Conservation (phyloP, 1,284 basidiomycete species). For the Tilletia horrida region DNA sequence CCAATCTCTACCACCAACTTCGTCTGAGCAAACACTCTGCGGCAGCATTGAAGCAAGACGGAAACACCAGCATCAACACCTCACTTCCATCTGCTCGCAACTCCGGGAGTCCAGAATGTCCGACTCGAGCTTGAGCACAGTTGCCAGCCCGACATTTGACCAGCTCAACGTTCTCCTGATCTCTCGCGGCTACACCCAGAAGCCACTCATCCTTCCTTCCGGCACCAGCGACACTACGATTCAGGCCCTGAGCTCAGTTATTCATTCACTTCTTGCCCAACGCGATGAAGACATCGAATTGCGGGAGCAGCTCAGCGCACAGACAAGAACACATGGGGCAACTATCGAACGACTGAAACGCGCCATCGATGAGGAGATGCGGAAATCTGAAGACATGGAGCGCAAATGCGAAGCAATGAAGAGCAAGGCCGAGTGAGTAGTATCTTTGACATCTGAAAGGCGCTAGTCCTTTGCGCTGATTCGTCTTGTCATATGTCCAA, state of each 20-base stretch:
- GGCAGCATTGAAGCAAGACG: not conserved
- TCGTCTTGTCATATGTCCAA: not conserved
- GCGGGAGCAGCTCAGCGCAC: conserved; percentile 24
- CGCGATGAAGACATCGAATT: conserved; percentile 26
- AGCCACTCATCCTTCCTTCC: not conserved
- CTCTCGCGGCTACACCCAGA: conserved; percentile 7
- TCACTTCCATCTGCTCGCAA: too few relatives aligned
- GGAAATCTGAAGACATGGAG: conserved; percentile 14
- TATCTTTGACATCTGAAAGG: not conserved
- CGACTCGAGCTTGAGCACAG: conserved; percentile 1
- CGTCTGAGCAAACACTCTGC: too few relatives aligned
- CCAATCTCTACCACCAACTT: too few relatives aligned
- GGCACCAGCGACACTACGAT: not conserved
- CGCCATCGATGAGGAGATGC: conserved; percentile 15
- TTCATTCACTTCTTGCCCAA: conserved; percentile 24
- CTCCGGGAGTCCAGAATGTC: not conserved
- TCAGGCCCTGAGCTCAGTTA: conserved; percentile 17
- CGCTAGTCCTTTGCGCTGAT: not conserved
- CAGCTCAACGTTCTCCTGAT: conserved; percentile 15
- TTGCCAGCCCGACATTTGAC: conserved; percentile 11
- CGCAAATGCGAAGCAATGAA: conserved; percentile 17
- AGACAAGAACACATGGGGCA: conserved; percentile 20
- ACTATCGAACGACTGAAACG: conserved; percentile 21
- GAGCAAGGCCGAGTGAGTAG: conserved; percentile 23
- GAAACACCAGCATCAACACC: too few relatives aligned